Evolutionary conservation across 208 protist genomes (phyloP), one percentile per base, ranked within the genome.

Genomic region (Trypanosoma brucei): DNA sequence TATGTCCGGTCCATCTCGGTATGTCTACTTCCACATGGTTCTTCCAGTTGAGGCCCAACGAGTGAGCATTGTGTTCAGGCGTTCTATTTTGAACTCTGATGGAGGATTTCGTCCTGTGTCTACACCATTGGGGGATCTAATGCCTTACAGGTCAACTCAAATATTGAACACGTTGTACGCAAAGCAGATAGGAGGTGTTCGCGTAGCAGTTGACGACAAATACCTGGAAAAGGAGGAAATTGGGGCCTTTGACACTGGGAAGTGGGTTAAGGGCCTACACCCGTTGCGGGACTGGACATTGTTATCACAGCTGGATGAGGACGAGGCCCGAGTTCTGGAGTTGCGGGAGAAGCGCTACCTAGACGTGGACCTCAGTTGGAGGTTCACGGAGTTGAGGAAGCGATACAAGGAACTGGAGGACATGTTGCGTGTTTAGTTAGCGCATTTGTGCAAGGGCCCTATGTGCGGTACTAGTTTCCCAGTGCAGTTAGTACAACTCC

Each of bases 21-120:
- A 92, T 65, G 82, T 95, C 3, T 95, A 95, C 62, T 92, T 95
- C 62, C 88, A 95, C 75, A 95, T 95, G 88, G 81, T 95, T 39
- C 73, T 92, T 13, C 88, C 88, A 13, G 81, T 92, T 3, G 85
- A 95, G 62, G 72, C 76, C 31, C 88, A 91, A 75, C 85, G 88
- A 14, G 88, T 93, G 59, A 91, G 82, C 39, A 81, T 95, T 35
- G 88, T 95, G 38, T 86, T 95, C 54, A 82, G 88, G 2, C 72
- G 86, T 46, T 92, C 86, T 44, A 95, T 95, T 75, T 71, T 95
- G 49, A 86, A 92, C 75, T 93, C 86, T 2, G 82, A 91, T 68
- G 85, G 85, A 50, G 79, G 85, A 38, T 95, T 93, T 66, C 72
- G 84, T 9, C 76, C 83, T 1, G 77, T 95, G 6, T 61, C 35